phyloP scores from a whole-genome alignment of 1,284 basidiomycete species.

The Mycosarcoma mackinlayi region DNA sequence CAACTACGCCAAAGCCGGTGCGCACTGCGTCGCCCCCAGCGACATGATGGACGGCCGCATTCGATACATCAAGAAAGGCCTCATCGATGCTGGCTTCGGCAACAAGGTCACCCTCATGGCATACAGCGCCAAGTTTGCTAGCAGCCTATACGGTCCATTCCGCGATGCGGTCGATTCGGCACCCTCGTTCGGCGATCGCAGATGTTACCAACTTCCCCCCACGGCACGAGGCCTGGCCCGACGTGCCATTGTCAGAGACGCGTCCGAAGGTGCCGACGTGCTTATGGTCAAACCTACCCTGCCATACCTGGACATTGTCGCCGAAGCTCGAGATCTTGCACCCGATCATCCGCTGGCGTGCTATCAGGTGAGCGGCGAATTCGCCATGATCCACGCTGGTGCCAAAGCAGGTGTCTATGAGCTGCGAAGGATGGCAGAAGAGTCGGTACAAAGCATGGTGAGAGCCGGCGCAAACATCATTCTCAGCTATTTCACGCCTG shows the following conservation, averaged over 20 bases:
- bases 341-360: conserved; percentile 89
- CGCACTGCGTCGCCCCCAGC: conserved; percentile 96
- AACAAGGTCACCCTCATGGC: conserved; percentile 83
- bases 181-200: conserved; percentile 91
- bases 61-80: conserved; percentile 83
- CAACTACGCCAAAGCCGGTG: conserved; percentile 91
- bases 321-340: conserved; percentile 84
- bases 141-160: conserved; percentile 96
- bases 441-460: conserved; percentile 87
- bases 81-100: conserved; percentile 85
- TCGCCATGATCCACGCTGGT: conserved; percentile 94
- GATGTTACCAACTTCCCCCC: conserved; percentile 96
- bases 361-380: conserved; percentile 84
- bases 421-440: conserved; percentile 90
- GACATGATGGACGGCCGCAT: conserved; percentile 99
- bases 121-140: conserved; percentile 99
- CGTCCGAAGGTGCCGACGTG: conserved; percentile 94
- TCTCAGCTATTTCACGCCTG: conserved; percentile 92
- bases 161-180: conserved; percentile 94
- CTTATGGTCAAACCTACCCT: conserved; percentile 98
- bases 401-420: conserved; percentile 93
- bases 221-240: conserved; percentile 88
- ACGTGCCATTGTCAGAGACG: conserved; percentile 89
- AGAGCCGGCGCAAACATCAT: conserved; percentile 91
- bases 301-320: conserved; percentile 95